phyloP scores from a whole-genome alignment of 257 asterid genomes.

The Forsythia suspensa region DNA sequence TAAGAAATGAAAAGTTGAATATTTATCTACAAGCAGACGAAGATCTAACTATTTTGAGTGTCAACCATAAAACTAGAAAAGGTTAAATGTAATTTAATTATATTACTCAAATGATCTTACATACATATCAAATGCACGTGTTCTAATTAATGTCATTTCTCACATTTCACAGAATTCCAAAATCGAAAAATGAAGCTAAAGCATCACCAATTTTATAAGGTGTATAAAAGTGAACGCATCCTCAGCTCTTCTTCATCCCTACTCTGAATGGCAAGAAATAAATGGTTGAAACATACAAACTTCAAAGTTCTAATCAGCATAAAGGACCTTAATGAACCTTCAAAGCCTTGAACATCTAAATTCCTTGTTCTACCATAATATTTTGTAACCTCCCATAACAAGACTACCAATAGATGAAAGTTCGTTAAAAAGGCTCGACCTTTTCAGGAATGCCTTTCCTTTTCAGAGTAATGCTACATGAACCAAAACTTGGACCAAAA shows the following conservation, averaged over 20 bases:
- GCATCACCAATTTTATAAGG: not conserved
- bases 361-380: not conserved
- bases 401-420: not conserved
- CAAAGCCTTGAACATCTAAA: not conserved
- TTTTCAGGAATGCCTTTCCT: not conserved
- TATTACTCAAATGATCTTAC: not conserved
- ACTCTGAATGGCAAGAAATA: not conserved
- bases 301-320: not conserved
- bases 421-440: not conserved
- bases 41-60: not conserved
- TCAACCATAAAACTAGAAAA: not conserved
- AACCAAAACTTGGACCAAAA: too few species aligned
- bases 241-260: not conserved
- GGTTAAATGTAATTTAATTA: not conserved
- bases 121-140: not conserved
- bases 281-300: not conserved
- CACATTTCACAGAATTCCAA: not conserved
- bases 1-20: not conserved
- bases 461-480: not conserved
- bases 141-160: not conserved
- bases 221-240: not conserved
- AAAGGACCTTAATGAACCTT: not conserved
- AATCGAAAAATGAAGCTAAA: not conserved
- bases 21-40: not conserved
- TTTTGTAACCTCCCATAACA: not conserved